Conservation (phyloP, 352 stramenopile species). For the Phytophthora colocasiae region DNA sequence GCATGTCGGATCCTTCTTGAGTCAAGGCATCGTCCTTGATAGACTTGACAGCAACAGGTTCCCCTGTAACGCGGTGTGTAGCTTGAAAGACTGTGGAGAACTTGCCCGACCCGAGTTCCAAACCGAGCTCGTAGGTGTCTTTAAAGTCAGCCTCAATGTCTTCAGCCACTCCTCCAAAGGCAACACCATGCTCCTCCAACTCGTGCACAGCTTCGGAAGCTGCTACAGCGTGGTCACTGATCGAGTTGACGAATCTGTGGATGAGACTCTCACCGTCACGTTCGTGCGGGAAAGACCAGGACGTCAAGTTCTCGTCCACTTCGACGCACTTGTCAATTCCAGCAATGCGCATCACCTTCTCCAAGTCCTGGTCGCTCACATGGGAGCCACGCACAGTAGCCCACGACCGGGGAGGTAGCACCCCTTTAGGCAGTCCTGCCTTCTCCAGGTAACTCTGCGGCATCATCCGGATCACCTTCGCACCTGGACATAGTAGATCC, state of each 20-base stretch:
- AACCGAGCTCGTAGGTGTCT: constrained; percentile 68
- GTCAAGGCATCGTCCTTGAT: constrained; percentile 58
- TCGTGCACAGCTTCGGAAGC: constrained; percentile 20
- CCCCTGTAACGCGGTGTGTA: constrained; percentile 49
- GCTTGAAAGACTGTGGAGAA: constrained; percentile 71
- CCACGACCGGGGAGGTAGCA: constrained; percentile 59
- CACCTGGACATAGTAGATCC: constrained; percentile 59
- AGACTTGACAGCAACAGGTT: constrained; percentile 69
- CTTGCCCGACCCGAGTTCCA: constrained; percentile 59
- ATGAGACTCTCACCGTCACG: constrained; percentile 34
- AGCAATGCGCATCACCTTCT: constrained; percentile 60
- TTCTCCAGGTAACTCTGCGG: constrained; percentile 63
- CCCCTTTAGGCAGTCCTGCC: constrained; percentile 57
- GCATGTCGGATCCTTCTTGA: constrained; percentile 59
- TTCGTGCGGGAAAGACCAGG: constrained; percentile 28
- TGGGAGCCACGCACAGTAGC: constrained; percentile 61
- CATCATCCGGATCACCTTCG: constrained; percentile 83
- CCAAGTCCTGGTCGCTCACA: constrained; percentile 59
- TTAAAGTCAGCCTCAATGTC: constrained; percentile 43
- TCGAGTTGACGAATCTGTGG: constrained; percentile 41
- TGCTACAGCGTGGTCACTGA: constrained; percentile 41
- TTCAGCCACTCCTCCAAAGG: background rate
- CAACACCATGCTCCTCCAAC: constrained; percentile 7
- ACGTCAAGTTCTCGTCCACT: constrained; percentile 43
- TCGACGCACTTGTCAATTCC: constrained; percentile 65